Conservation (phyloP, 345 rosid genomes). For the Arabidopsis suecica region DNA sequence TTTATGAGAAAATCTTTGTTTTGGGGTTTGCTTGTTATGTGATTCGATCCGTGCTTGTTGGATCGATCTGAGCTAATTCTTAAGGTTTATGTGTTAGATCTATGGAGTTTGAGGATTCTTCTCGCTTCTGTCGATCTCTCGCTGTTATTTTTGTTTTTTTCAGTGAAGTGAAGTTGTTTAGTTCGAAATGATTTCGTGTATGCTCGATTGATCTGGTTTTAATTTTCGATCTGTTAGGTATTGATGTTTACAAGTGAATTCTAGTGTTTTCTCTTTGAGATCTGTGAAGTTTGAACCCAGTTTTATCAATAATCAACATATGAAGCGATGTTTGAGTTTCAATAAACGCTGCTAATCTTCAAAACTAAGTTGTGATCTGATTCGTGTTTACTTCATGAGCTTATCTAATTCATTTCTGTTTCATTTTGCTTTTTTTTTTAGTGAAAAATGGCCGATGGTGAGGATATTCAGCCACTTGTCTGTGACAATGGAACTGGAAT, state of each 20-base stretch:
- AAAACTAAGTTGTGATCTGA: not conserved
- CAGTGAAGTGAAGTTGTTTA: constrained; percentile 6
- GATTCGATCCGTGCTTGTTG: not conserved
- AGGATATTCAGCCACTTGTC: constrained; percentile 84
- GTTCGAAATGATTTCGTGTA: constrained; percentile 21
- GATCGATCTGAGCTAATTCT: constrained; percentile 34
- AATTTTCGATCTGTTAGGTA: constrained; percentile 24
- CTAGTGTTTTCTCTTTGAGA: constrained; percentile 11
- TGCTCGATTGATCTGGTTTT: constrained; percentile 22
- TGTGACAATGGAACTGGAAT: constrained; percentile 79
- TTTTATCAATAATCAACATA: not conserved
- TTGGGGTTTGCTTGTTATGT: not conserved
- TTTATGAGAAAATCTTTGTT: constrained; percentile 20
- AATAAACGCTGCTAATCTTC: not conserved
- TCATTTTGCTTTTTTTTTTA: not conserved
- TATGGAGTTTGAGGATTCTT: constrained; percentile 7
- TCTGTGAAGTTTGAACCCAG: constrained; percentile 15
- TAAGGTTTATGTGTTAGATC: constrained; percentile 33
- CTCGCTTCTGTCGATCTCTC: not conserved
- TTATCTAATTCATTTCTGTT: not conserved
- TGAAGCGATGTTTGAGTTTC: not conserved
- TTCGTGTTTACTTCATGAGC: not conserved
- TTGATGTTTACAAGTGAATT: not conserved
- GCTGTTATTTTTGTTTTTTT: constrained; percentile 7
- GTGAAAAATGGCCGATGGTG: constrained; percentile 85